Conservation (phyloP, 2,329 filamentous ascomycete species). For the Cladobotryum protrusum region DNA sequence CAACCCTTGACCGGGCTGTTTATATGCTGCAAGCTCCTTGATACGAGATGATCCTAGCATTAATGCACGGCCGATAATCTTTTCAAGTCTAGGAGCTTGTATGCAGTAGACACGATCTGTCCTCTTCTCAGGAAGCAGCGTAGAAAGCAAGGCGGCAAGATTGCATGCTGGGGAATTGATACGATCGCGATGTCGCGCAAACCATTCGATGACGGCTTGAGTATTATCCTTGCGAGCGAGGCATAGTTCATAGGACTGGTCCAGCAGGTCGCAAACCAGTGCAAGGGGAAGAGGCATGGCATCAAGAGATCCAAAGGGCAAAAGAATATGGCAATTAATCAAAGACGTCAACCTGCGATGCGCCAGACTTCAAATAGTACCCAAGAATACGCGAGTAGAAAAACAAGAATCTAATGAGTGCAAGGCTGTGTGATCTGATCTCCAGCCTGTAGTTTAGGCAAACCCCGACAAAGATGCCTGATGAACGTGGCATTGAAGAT, state of each 20-base stretch:
- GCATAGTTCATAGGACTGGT: constrained; percentile 51
- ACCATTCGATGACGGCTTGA: constrained; percentile 57
- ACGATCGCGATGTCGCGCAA: constrained; percentile 51
- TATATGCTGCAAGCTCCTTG: constrained; percentile 58
- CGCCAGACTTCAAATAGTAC: too few species aligned
- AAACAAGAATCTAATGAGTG: too few species aligned
- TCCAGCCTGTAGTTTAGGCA: too few species aligned
- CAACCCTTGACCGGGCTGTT: constrained; percentile 45
- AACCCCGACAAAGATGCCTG: too few species aligned
- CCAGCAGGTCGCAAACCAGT: constrained; percentile 68
- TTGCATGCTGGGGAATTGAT: constrained; percentile 54
- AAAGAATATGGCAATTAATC: background rate
- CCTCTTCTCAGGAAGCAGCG: constrained; percentile 67
- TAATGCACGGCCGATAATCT: constrained; percentile 62
- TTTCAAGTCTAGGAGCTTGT: constrained; percentile 54
- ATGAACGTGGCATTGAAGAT: too few species aligned
- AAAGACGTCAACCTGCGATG: too few species aligned
- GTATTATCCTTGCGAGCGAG: constrained; percentile 26
- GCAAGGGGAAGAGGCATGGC: constrained; percentile 61
- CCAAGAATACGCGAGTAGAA: too few species aligned
- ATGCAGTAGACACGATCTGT: constrained; percentile 74
- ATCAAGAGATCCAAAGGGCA: background rate
- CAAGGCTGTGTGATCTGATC: too few species aligned
- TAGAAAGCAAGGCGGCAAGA: constrained; percentile 62
- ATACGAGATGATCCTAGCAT: constrained; percentile 56